These are phyloP conservation scores for Pseudogymnoascus sp. DNA, from an alignment of 2,329 filamentous ascomycete species.

Conservation along the genomic window DNA sequence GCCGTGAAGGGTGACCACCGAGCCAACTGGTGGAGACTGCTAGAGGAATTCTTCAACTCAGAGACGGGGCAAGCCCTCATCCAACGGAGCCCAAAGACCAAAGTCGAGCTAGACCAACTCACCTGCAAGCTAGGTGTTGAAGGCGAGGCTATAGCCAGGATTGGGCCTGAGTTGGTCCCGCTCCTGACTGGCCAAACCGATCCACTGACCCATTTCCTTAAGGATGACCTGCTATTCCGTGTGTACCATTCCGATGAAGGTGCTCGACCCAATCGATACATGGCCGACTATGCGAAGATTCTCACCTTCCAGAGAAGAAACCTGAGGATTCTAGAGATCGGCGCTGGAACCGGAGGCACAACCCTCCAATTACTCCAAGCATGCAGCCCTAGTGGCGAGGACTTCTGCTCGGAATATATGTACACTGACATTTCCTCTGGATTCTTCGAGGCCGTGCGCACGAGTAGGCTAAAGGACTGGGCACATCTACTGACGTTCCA, in stretches of 20 bases:
- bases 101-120: not conserved
- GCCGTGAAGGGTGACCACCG: not conserved
- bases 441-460: slow-evolving; percentile 25
- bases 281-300: not conserved
- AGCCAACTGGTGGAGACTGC: not conserved
- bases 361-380: not conserved
- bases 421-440: slow-evolving; percentile 21
- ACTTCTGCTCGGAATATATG: slow-evolving; percentile 13
- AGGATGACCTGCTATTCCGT: not conserved
- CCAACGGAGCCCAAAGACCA: not conserved
- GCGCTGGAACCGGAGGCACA: too few relatives aligned
- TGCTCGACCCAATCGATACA: not conserved
- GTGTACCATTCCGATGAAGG: not conserved
- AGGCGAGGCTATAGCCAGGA: not conserved
- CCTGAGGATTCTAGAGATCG: too few relatives aligned
- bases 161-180: not conserved
- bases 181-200: not conserved
- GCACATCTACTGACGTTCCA: not conserved
- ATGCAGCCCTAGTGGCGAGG: not conserved
- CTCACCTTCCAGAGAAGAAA: not conserved
- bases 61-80: not conserved
- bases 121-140: not conserved
- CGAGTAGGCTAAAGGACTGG: not conserved
- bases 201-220: not conserved
- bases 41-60: not conserved